Evolutionary conservation across 106 monocot species (phyloP).

Genomic region (Allium cepa): DNA sequence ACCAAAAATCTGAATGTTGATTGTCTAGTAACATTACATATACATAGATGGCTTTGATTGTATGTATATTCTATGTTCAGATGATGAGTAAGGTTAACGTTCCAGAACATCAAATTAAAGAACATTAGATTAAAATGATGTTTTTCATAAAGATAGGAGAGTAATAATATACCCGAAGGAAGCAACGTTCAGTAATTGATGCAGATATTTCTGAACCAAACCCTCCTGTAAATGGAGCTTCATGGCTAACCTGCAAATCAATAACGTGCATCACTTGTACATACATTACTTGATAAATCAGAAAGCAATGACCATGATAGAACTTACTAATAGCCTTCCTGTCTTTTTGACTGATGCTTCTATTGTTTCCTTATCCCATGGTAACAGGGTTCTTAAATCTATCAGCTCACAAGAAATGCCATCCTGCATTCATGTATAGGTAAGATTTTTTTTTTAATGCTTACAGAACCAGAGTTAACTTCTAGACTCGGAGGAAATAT

Average conservation of each 20-base stretch:
- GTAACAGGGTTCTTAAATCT: slow-evolving; percentile 79
- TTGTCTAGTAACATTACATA: not conserved
- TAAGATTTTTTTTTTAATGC: not conserved
- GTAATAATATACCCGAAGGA: too few relatives aligned
- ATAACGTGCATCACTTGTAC: not conserved
- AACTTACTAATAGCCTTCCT: slow-evolving; percentile 73
- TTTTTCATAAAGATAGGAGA: not conserved
- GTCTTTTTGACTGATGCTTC: slow-evolving; percentile 94
- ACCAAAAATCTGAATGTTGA: too few relatives aligned
- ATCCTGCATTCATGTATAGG: slow-evolving; percentile 39
- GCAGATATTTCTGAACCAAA: slow-evolving; percentile 97
- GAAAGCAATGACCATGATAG: not conserved
- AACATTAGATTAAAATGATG: not conserved
- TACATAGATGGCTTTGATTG: too few relatives aligned
- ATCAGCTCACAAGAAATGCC: slow-evolving; percentile 96
- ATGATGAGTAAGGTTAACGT: not conserved
- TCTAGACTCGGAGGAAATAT: too few relatives aligned
- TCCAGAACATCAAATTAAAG: not conserved
- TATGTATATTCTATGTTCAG: too few relatives aligned
- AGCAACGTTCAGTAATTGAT: slow-evolving; percentile 70
- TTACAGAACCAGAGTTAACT: not conserved
- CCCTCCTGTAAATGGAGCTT: slow-evolving; percentile 95
- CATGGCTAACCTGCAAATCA: slow-evolving; percentile 82
- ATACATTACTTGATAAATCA: not conserved
- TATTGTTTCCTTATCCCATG: slow-evolving; percentile 91